Conservation (phyloP, 352 stramenopile species). For the Sclerospora graminicola region DNA sequence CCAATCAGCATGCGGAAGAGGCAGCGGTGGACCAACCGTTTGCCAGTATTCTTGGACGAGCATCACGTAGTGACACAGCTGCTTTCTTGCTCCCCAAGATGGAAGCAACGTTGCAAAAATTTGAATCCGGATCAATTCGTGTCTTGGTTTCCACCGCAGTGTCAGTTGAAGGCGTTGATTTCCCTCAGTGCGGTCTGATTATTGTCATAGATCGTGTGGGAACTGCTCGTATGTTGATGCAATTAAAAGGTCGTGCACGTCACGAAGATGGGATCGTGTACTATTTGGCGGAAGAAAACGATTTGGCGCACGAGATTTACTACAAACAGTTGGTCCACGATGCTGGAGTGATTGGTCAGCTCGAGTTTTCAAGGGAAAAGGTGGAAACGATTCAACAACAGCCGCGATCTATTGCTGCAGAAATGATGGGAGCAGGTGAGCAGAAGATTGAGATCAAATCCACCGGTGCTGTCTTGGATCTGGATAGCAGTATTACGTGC, state of each 20-base stretch:
- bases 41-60: conserved; percentile 56
- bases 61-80: conserved; percentile 39
- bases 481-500: conserved; percentile 62
- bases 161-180: conserved; percentile 71
- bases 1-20: conserved; percentile 3
- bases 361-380: conserved; percentile 65
- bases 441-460: conserved; percentile 30
- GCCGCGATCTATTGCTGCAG: conserved; percentile 36
- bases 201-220: conserved; percentile 47
- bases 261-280: conserved; percentile 71
- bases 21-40: conserved; percentile 17
- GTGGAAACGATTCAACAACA: conserved; percentile 42
- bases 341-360: conserved; percentile 37
- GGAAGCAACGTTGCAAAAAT: conserved; percentile 39
- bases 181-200: conserved; percentile 61
- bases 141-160: conserved; percentile 70
- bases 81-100: conserved; percentile 49
- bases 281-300: conserved; percentile 50
- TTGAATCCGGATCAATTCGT: conserved; percentile 42
- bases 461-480: conserved; percentile 55
- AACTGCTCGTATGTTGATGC: conserved; percentile 53
- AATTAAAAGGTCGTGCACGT: conserved; percentile 59
- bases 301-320: conserved; percentile 33
- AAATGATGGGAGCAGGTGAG: conserved; percentile 26
- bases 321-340: conserved; percentile 37